Evolutionary conservation across 306 rosid species (phyloP), one percentile per base, ranked within the genome.

Genomic region (Quercus parvula): DNA sequence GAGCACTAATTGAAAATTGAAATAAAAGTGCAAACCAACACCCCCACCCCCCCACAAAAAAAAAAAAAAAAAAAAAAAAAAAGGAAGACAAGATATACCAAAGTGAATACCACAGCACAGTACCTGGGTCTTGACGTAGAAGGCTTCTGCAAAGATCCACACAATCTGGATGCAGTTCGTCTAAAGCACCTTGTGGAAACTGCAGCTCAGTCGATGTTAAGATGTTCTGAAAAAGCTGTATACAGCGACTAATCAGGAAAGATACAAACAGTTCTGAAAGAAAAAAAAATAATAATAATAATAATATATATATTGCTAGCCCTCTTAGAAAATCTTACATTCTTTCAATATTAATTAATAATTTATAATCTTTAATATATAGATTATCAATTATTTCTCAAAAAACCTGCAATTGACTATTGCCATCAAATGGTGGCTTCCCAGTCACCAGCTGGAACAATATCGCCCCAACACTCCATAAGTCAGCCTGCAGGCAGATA

Each of bases 401-500:
- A 35, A 72, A 78, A 78, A 95, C 99, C 99, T 96, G 97, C 19
- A 81, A 67, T 79, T 88, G 97, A 82, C 68, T 89, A 83, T 85
- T 90, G 79, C 99, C 99, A 55, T 85, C 84, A 80, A 91, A 96
- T 35, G 99, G 99, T n/a, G 90, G 96, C 83, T 81, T 90, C 79
- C 99, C 99, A 11, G 91, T 91, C 71, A 93, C 92, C 59, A 96
- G 89, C 84, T 96, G 97, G 86, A 88, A 96, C 79, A 96, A 84
- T 79, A 93, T 91, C 78, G 99, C 94, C 68, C 99, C 99, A 66
- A 96, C 99, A 74, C 99, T 96, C 99, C 99, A 93, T 74, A 96
- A 89, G 88, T 96, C 99, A 75, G 98, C 99, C 99, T 96, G 90
- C 84, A 87, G 51, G 68, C 41, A 84, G n/a, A 80, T 13, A 75